Evolutionary conservation across 176 grass and related monocot genomes (phyloP).

Genomic region (Zea luxurians): DNA sequence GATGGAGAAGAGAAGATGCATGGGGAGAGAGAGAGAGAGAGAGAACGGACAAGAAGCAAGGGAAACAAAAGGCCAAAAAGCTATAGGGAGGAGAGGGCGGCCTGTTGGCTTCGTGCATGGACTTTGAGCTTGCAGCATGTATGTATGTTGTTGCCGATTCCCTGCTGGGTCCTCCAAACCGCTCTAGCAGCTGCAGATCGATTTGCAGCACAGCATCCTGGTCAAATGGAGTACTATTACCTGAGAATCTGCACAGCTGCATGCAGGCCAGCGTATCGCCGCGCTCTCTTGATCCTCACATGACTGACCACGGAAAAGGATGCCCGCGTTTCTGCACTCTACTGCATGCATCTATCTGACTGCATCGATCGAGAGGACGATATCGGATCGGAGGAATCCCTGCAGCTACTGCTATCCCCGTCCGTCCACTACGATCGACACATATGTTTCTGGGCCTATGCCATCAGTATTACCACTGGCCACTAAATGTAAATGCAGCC

Average conservation of each 20-base stretch:
- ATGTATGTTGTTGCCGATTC: constrained; percentile 33
- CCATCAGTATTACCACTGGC: not conserved
- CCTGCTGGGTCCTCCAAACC: constrained; percentile 34
- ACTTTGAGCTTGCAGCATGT: constrained; percentile 31
- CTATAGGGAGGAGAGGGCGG: constrained; percentile 28
- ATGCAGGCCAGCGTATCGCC: constrained; percentile 18
- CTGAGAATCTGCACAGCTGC: constrained; percentile 39
- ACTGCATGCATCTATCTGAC: not conserved
- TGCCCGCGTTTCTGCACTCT: constrained; percentile 46
- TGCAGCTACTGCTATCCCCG: not conserved
- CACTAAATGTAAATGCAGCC: constrained; percentile 7
- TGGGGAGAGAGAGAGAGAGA: constrained; percentile 9
- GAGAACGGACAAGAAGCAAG: not conserved
- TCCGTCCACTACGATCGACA: not conserved
- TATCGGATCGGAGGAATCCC: constrained; percentile 30
- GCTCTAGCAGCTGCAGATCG: constrained; percentile 13
- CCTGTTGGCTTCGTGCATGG: constrained; percentile 40
- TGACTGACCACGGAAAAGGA: constrained; percentile 29
- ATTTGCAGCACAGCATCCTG: constrained; percentile 39
- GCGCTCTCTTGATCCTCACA: constrained; percentile 20
- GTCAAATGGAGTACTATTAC: constrained; percentile 46
- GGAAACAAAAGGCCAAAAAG: constrained; percentile 40
- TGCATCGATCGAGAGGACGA: constrained; percentile 19
- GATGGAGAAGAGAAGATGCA: not conserved
- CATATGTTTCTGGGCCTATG: constrained; percentile 39